Evolutionary conservation across 2,329 filamentous ascomycete species (phyloP).

Genomic region (Dryadomyces sulphureus): DNA sequence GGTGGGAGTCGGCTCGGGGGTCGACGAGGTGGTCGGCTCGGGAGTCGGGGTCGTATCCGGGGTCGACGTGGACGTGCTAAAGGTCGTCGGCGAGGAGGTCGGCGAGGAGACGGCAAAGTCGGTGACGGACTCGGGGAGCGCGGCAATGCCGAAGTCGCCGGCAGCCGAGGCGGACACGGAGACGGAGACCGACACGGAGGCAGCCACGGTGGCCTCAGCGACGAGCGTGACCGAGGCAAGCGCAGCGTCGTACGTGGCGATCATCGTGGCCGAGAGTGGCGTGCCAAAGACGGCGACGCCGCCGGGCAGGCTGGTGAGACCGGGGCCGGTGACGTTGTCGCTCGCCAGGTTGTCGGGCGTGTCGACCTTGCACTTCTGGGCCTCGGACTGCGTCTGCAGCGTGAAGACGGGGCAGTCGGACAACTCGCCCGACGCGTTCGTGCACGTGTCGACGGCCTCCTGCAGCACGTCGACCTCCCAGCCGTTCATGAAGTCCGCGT

Average conservation of each 20-base stretch:
- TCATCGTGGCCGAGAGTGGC: slow-evolving; percentile 5
- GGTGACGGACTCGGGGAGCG: background rate
- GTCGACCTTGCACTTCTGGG: slow-evolving; percentile 46
- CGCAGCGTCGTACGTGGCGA: slow-evolving; percentile 7
- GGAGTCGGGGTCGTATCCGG: no score
- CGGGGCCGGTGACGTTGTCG: slow-evolving; percentile 45
- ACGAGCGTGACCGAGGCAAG: slow-evolving; percentile 7
- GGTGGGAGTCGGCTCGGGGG: no score
- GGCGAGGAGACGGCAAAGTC: no score
- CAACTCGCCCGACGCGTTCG: slow-evolving; percentile 51
- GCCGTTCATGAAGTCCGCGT: slow-evolving; percentile 68
- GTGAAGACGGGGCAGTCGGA: slow-evolving; percentile 63
- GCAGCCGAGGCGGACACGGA: background rate
- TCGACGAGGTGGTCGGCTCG: no score
- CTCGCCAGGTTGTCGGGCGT: slow-evolving; percentile 35
- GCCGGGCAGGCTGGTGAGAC: slow-evolving; percentile 48
- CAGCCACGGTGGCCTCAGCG: slow-evolving; percentile 1
- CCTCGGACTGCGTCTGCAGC: slow-evolving; percentile 42
- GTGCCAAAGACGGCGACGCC: slow-evolving; percentile 28
- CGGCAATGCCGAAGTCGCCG: background rate
- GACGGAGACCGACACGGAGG: background rate
- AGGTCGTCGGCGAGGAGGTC: no score
- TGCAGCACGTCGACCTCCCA: slow-evolving; percentile 61
- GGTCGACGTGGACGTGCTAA: no score
- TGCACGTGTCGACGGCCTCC: slow-evolving; percentile 60